Evolutionary conservation across 208 protist genomes (phyloP), one percentile per base, ranked within the genome.

Genomic region (Novymonas esmeraldas): DNA sequence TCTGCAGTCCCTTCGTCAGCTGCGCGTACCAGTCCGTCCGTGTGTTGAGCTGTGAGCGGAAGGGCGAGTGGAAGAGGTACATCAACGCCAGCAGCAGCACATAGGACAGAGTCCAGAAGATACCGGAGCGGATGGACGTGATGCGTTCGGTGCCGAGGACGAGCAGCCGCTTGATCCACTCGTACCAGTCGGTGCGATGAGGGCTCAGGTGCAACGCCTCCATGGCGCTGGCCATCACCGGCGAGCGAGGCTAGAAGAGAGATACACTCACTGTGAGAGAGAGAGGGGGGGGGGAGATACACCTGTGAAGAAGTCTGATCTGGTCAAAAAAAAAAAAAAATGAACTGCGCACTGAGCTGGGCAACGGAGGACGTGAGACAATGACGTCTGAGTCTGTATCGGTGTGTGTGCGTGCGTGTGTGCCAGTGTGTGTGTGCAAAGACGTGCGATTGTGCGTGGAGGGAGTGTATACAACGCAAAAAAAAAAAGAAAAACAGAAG

Each of bases 61-160:
- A 93, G 0, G 90, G 90, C 1, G 86, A 82, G 66, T 93, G 87
- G 50, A 93, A 93, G 34, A 95, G 74, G 64, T 92, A 95, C 72
- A 86, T 87, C 44, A 76, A 56, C 1, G 66, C 45, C 11, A 95
- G 45, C 22, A 88, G 57, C 13, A 82, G 16, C 6, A 79, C 57
- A 64, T 94, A 92, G 16, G 62, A 61, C 10, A 86, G 11, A 1
- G 81, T 81, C 82, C 83, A 90, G 59, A 73, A 71, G 45, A 81
- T 58, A 33, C 64, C 57, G 24, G 68, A 58, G 31, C 38, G 63
- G 3, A 71, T 31, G 28, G 44, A 63, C 36, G 48, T 70, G 61
- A 73, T 41, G 14, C 60, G 38, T 34, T 42, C 54, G 36, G 60
- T 59, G 18, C n/a, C n/a, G 14, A 26, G 34, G 6, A 76, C 33